Evolutionary conservation across 2,329 filamentous ascomycete species (phyloP).

Genomic region (Onygena corvina): DNA sequence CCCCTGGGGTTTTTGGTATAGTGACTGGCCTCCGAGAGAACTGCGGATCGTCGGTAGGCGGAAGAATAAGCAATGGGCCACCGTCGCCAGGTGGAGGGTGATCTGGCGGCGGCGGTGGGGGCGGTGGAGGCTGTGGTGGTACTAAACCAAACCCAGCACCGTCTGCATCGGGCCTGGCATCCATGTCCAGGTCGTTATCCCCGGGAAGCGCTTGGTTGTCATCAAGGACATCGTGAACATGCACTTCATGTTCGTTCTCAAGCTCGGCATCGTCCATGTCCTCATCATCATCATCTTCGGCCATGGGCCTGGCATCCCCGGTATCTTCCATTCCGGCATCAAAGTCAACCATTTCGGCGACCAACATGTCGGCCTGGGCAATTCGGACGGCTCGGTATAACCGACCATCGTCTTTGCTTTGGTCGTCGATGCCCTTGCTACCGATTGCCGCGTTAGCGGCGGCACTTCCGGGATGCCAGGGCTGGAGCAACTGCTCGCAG

Average conservation of each 20-base stretch:
- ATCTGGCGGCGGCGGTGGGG: constrained; percentile 43
- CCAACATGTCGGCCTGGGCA: constrained; percentile 30
- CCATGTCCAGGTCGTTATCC: constrained; percentile 39
- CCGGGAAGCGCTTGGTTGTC: constrained; percentile 30
- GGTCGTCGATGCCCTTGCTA: constrained; percentile 68
- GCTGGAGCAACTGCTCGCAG: constrained; percentile 80
- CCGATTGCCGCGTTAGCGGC: constrained; percentile 69
- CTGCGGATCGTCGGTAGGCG: constrained; percentile 6
- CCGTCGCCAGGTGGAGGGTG: constrained; percentile 28
- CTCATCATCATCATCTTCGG: constrained; percentile 26
- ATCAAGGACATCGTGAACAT: constrained; percentile 16
- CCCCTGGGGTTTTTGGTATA: constrained; percentile 70
- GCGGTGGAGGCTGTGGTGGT: constrained; percentile 43
- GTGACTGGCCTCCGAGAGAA: constrained; percentile 34
- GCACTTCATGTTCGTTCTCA: constrained; percentile 27
- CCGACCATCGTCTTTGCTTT: constrained; percentile 46
- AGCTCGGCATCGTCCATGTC: constrained; percentile 34
- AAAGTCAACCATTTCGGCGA: constrained; percentile 27
- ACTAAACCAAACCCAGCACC: constrained; percentile 62
- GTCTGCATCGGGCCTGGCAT: constrained; percentile 56
- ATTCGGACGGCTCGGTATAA: constrained; percentile 15
- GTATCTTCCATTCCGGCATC: constrained; percentile 38
- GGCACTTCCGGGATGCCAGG: constrained; percentile 76
- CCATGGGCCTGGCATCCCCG: constrained; percentile 28
- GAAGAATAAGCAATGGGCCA: neutral